phyloP scores from a whole-genome alignment of 306 rosid species.

The Fragaria vesca region DNA sequence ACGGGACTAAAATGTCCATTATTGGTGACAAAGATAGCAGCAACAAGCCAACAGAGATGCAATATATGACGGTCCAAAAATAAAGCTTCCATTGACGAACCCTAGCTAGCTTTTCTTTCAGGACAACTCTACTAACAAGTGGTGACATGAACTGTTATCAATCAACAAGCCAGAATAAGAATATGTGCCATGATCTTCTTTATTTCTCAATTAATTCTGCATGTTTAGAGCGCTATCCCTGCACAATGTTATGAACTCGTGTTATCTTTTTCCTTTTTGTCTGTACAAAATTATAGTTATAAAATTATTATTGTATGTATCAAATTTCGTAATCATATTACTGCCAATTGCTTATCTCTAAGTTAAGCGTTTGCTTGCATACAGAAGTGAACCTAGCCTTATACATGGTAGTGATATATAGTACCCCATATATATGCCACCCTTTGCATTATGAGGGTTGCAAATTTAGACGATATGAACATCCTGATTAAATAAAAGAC shows the following conservation, averaged over 20 bases:
- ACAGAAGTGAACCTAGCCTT: background rate
- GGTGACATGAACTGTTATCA: conserved; percentile 2
- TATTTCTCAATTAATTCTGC: background rate
- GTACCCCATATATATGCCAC: background rate
- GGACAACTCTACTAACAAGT: background rate
- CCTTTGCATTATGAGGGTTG: background rate
- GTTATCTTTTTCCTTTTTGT: background rate
- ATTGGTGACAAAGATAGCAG: background rate
- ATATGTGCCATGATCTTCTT: background rate
- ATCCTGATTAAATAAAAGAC: background rate
- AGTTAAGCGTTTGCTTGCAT: background rate
- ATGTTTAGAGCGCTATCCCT: background rate
- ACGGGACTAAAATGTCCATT: background rate
- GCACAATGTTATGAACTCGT: background rate
- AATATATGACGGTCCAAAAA: conserved; percentile 11
- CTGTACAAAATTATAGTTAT: background rate
- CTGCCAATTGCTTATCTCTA: background rate
- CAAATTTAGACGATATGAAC: background rate
- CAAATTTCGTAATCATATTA: background rate
- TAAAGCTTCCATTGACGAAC: background rate
- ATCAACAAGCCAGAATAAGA: background rate
- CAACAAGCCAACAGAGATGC: background rate
- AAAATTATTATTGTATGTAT: background rate
- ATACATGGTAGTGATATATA: background rate
- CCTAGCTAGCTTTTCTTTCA: background rate